Evolutionary conservation across 2,329 filamentous ascomycete genomes (phyloP).

Genomic region (Akanthomyces dipterigenus): DNA sequence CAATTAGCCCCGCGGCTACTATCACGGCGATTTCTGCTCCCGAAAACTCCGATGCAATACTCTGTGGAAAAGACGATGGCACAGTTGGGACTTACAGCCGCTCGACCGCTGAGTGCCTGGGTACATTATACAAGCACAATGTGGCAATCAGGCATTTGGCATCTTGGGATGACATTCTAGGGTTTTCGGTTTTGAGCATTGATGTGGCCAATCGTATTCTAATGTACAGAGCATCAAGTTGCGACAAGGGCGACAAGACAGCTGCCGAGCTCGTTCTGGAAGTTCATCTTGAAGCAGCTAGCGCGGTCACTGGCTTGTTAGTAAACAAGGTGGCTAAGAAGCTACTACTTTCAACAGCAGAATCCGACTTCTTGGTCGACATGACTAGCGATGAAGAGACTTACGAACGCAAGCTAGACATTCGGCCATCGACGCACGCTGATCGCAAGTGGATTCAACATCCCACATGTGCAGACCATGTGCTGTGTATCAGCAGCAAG

Average conservation of each 20-base stretch:
- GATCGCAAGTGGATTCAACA: background rate
- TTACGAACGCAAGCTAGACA: background rate
- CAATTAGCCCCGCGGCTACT: conserved; percentile 19
- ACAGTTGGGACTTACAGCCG: conserved; percentile 24
- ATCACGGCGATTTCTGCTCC: conserved; percentile 23
- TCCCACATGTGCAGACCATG: background rate
- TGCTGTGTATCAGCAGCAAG: background rate
- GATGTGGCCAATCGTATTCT: background rate
- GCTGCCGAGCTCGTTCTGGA: background rate
- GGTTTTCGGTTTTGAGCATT: background rate
- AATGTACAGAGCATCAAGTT: background rate
- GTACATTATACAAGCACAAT: background rate
- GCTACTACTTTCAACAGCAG: background rate
- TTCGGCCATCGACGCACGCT: background rate
- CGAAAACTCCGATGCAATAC: conserved; percentile 19
- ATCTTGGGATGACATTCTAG: background rate
- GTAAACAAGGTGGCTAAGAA: background rate
- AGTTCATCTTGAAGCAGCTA: background rate
- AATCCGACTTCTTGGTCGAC: background rate
- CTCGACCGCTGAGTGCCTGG: background rate
- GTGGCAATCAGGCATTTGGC: background rate
- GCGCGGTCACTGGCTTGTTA: background rate
- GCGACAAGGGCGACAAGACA: background rate
- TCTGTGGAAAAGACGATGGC: conserved; percentile 32
- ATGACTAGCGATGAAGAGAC: background rate